Percentiles rank a stretch among this genome's conserved stretches.
These are phyloP conservation scores for Tribonema minus DNA, from an alignment of 108 stramenopile species.

Conservation along the genomic window DNA sequence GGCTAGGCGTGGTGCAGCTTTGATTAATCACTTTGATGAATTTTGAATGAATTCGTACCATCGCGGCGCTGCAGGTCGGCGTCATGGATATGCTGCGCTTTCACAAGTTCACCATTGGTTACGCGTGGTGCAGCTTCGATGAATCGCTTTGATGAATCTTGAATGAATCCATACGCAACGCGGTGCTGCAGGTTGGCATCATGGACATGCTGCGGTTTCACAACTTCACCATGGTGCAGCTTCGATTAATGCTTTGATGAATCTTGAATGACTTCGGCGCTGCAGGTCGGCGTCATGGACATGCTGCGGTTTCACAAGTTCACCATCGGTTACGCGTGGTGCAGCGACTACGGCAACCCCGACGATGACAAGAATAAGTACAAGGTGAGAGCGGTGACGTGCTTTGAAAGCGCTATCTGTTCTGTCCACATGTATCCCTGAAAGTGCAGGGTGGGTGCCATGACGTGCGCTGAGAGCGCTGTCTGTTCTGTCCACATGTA, in stretches of 20 bases:
- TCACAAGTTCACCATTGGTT: slow-evolving; percentile 56
- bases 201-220: too few relatives aligned
- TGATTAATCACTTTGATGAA: too few relatives aligned
- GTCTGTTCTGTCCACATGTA: too few relatives aligned
- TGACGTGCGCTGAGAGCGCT: too few relatives aligned
- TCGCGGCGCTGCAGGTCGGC: slow-evolving; percentile 63
- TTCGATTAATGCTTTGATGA: background rate
- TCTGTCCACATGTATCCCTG: too few relatives aligned
- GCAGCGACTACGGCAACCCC: slow-evolving; percentile 94
- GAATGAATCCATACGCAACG: too few relatives aligned
- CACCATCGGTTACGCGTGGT: slow-evolving; percentile 77
- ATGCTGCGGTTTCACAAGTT: slow-evolving; percentile 70
- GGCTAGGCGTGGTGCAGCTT: background rate
- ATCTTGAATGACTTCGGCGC: background rate
- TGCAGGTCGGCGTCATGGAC: slow-evolving; percentile 81
- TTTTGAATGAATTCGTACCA: background rate
- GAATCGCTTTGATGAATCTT: too few relatives aligned
- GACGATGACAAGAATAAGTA: slow-evolving; percentile 89
- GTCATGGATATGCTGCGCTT: slow-evolving; percentile 83
- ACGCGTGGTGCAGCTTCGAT: slow-evolving; percentile 97
- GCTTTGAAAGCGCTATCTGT: slow-evolving; percentile 72
- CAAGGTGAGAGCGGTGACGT: background rate
- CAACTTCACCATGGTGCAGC: background rate
- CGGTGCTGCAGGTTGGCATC: too few relatives aligned
- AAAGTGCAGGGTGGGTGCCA: too few relatives aligned